A percentile compares a stretch with the other conserved stretches of the same genome.
Conservation (phyloP, 2,329 filamentous ascomycete species). For the Fusarium multiceps region DNA sequence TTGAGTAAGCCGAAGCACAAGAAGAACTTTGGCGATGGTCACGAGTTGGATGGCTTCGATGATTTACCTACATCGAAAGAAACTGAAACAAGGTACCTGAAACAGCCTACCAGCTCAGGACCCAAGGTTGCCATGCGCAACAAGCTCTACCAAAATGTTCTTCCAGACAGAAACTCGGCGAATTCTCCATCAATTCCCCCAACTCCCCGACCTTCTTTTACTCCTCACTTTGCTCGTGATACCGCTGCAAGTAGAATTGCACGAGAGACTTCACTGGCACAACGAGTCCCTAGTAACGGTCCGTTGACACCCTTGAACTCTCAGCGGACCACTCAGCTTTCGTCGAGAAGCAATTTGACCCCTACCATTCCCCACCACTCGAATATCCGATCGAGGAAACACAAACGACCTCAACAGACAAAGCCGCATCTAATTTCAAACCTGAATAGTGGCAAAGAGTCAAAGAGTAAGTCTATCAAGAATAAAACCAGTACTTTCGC, state of each 20-base stretch:
- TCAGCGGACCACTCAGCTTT: conserved; percentile 66
- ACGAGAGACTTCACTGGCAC: conserved; percentile 70
- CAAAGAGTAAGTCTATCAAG: conserved; percentile 73
- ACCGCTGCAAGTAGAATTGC: conserved; percentile 74
- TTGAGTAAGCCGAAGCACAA: conserved; percentile 74
- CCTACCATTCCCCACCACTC: conserved; percentile 56
- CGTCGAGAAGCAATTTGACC: conserved; percentile 61
- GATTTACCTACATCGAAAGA: conserved; percentile 90
- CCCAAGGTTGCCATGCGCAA: conserved; percentile 71
- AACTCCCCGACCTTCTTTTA: conserved; percentile 65
- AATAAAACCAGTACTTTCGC: conserved; percentile 10
- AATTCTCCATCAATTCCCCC: conserved; percentile 65
- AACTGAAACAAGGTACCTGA: conserved; percentile 84
- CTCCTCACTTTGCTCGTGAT: conserved; percentile 73
- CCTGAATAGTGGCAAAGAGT: conserved; percentile 76
- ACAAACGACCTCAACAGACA: conserved; percentile 68
- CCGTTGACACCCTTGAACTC: conserved; percentile 65
- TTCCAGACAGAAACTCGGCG: conserved; percentile 64
- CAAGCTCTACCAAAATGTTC: conserved; percentile 66
- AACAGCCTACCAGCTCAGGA: conserved; percentile 77
- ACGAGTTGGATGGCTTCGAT: conserved; percentile 92
- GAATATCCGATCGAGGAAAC: conserved; percentile 65
- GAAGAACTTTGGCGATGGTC: conserved; percentile 84
- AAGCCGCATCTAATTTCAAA: conserved; percentile 93
- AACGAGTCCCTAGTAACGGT: conserved; percentile 66